A percentile compares a stretch with the other conserved stretches of the same genome.
Evolutionary conservation across 139 green algal species (phyloP).

Genomic region (Picochlorum sp.): DNA sequence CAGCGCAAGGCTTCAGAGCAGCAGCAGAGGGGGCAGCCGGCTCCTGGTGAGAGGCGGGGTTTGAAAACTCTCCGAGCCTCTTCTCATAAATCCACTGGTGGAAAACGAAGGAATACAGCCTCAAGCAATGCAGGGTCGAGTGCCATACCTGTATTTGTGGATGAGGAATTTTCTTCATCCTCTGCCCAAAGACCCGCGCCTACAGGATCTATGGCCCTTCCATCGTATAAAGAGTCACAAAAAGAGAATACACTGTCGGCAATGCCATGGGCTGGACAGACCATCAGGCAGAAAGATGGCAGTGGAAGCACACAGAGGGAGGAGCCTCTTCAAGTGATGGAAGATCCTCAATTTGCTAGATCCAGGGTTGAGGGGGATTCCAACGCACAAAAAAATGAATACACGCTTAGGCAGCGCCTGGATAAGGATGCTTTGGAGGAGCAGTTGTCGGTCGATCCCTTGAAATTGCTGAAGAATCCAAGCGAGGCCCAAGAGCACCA

Average conservation of each 20-base stretch:
- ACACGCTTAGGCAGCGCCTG: neutral
- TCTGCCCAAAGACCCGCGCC: conserved; percentile 6
- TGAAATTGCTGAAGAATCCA: conserved; percentile 1
- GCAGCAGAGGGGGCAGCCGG: conserved; percentile 26
- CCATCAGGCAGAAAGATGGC: conserved; percentile 26
- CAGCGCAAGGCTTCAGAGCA: conserved; percentile 54
- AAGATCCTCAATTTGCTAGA: neutral
- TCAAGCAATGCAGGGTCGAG: neutral
- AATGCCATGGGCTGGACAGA: conserved; percentile 29
- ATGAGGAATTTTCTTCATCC: conserved; percentile 53
- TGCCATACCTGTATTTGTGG: conserved; percentile 45
- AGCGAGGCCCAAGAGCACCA: neutral
- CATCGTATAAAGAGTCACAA: conserved; percentile 21
- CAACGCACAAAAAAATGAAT: too few species aligned
- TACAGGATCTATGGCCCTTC: conserved; percentile 20
- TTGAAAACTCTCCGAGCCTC: conserved; percentile 24
- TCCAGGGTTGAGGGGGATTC: too few species aligned
- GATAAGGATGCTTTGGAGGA: neutral
- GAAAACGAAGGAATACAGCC: too few species aligned
- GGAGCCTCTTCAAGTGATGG: neutral
- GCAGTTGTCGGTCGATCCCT: conserved; percentile 1
- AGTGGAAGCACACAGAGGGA: neutral
- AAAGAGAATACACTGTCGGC: conserved; percentile 46
- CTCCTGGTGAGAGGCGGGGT: conserved; percentile 15
- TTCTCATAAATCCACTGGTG: too few species aligned